Conservation (phyloP, 441 rosid species). For the Adansonia gregorii region DNA sequence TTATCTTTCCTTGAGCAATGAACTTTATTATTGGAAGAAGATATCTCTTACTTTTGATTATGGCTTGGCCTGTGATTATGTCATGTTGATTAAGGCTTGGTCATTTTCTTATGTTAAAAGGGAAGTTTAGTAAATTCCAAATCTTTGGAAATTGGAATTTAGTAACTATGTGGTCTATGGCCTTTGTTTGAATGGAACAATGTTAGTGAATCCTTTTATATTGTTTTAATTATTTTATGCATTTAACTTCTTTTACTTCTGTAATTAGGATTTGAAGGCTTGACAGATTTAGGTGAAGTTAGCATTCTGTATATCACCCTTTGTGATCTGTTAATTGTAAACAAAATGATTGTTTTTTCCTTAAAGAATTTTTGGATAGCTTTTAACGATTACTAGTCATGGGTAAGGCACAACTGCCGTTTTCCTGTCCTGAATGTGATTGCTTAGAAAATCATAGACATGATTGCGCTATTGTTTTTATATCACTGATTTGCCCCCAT, state of each 20-base stretch:
- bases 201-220: background rate
- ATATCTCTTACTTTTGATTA: background rate
- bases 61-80: background rate
- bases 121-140: background rate
- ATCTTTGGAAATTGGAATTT: background rate
- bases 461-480: background rate
- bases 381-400: background rate
- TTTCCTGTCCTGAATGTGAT: background rate
- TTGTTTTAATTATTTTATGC: background rate
- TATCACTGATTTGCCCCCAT: background rate
- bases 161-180: background rate
- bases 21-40: background rate
- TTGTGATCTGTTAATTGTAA: background rate
- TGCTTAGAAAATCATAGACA: background rate
- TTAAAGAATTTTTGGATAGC: background rate
- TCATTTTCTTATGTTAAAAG: background rate
- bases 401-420: background rate
- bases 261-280: background rate
- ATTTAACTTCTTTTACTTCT: background rate
- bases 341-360: background rate
- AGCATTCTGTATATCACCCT: background rate
- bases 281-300: constrained; percentile 1
- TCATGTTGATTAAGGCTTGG: background rate
- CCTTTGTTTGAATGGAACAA: background rate
- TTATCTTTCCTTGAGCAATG: background rate